These are phyloP conservation scores for Tausonia pullulans DNA, from an alignment of 1,284 basidiomycete genomes.

Conservation along the genomic window DNA sequence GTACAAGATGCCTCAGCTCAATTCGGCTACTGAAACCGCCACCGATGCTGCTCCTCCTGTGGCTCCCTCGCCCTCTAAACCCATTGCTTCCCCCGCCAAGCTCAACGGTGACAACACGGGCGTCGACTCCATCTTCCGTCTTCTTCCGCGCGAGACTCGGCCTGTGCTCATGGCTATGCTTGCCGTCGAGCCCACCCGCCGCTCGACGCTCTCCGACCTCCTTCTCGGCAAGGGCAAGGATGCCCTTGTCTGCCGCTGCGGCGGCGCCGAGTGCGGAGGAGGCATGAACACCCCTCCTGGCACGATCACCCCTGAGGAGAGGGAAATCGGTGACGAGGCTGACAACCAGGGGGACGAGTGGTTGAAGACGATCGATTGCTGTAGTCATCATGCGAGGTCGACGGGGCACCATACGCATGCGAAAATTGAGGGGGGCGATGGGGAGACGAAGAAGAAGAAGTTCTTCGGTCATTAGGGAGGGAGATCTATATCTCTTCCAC, in stretches of 20 bases:
- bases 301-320: slow-evolving; percentile 22
- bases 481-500: neutral
- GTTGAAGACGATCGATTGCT: slow-evolving; percentile 62
- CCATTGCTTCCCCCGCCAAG: neutral
- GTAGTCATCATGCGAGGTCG: slow-evolving; percentile 39
- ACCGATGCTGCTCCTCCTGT: neutral
- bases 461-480: slow-evolving; percentile 31
- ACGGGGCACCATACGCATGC: slow-evolving; percentile 30
- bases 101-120: slow-evolving; percentile 33
- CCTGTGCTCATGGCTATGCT: slow-evolving; percentile 87
- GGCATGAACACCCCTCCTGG: slow-evolving; percentile 33
- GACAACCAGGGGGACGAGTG: slow-evolving; percentile 40
- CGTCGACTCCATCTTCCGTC: slow-evolving; percentile 95
- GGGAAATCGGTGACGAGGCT: slow-evolving; percentile 26
- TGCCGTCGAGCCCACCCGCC: slow-evolving; percentile 71
- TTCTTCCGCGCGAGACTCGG: slow-evolving; percentile 84
- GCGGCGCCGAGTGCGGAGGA: slow-evolving; percentile 38
- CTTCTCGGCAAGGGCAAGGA: slow-evolving; percentile 66
- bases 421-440: slow-evolving; percentile 32
- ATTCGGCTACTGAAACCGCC: neutral
- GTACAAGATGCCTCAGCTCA: too few relatives aligned
- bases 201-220: slow-evolving; percentile 89
- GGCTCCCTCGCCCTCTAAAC: neutral
- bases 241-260: slow-evolving; percentile 67
- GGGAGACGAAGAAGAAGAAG: slow-evolving; percentile 36